A percentile compares a stretch with the other conserved stretches of the same genome.
These are phyloP conservation scores for Phytophthora quininea DNA, from an alignment of 352 stramenopile genomes.

Conservation along the genomic window DNA sequence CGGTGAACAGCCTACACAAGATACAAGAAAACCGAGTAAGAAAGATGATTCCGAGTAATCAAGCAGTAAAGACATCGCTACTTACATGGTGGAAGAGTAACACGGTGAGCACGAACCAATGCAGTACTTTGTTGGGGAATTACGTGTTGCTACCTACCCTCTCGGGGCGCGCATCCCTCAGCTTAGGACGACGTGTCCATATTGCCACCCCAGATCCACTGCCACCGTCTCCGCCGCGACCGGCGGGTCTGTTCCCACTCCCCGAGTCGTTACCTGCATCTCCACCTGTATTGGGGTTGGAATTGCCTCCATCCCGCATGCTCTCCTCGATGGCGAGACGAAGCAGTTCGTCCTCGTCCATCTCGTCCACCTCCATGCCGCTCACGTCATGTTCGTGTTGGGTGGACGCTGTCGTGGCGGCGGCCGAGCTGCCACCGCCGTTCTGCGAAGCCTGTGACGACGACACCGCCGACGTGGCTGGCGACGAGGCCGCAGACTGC, in stretches of 20 bases:
- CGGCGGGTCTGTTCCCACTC: conserved; percentile 35
- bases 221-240: conserved; percentile 19
- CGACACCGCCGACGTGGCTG: conserved; percentile 73
- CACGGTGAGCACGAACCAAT: conserved; percentile 28
- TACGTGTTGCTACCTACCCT: conserved; percentile 48
- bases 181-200: conserved; percentile 57
- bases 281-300: conserved; percentile 48
- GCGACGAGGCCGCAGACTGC: conserved; percentile 73
- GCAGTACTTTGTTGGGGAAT: conserved; percentile 39
- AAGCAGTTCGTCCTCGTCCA: conserved; percentile 87
- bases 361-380: conserved; percentile 86
- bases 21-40: conserved; percentile 19
- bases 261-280: conserved; percentile 48
- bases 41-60: conserved; percentile 5
- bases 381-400: conserved; percentile 80
- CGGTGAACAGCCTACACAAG: conserved; percentile 19
- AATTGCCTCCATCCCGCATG: conserved; percentile 73
- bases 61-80: conserved; percentile 8
- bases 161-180: conserved; percentile 28
- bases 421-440: conserved; percentile 67
- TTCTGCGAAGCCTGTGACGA: conserved; percentile 78
- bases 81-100: conserved; percentile 30
- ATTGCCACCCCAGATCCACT: conserved; percentile 45
- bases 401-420: conserved; percentile 73
- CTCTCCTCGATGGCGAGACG: conserved; percentile 87